Percentiles rank a stretch among this genome's conserved stretches.
Evolutionary conservation across 306 rosid species (phyloP).

Genomic region (Prinsepia uniflora): DNA sequence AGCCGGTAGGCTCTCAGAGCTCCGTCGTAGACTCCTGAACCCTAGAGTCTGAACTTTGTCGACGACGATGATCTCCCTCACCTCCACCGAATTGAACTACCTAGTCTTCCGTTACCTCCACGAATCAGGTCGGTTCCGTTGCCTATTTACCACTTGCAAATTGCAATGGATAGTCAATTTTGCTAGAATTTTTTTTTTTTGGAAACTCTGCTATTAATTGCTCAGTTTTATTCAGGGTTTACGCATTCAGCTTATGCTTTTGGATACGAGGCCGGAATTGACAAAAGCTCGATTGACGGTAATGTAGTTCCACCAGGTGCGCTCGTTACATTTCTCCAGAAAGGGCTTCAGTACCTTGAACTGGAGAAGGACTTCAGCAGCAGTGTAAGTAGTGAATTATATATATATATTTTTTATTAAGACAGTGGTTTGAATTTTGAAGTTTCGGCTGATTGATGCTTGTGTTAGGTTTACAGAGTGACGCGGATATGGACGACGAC

Average conservation of each 20-base stretch:
- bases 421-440: not conserved
- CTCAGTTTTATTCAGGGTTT: slow-evolving; percentile 39
- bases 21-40: not conserved
- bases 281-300: slow-evolving; percentile 42
- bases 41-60: slow-evolving; percentile 7
- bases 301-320: slow-evolving; percentile 65
- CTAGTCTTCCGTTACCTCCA: slow-evolving; percentile 59
- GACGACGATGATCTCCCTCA: slow-evolving; percentile 42
- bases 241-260: slow-evolving; percentile 68
- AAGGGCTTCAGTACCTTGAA: slow-evolving; percentile 66
- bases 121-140: slow-evolving; percentile 40
- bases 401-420: not conserved
- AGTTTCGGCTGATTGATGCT: slow-evolving; percentile 26
- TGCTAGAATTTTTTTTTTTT: not conserved
- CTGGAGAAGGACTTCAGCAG: slow-evolving; percentile 60
- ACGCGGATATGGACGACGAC: slow-evolving; percentile 61
- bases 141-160: not conserved
- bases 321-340: slow-evolving; percentile 55
- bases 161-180: not conserved
- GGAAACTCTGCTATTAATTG: not conserved
- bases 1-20: not conserved
- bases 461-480: slow-evolving; percentile 49
- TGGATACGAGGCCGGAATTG: slow-evolving; percentile 62
- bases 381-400: slow-evolving; percentile 31
- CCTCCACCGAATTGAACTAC: slow-evolving; percentile 56